Conservation (phyloP, 129 eudicot genomes). For the Tanacetum coccineum region DNA sequence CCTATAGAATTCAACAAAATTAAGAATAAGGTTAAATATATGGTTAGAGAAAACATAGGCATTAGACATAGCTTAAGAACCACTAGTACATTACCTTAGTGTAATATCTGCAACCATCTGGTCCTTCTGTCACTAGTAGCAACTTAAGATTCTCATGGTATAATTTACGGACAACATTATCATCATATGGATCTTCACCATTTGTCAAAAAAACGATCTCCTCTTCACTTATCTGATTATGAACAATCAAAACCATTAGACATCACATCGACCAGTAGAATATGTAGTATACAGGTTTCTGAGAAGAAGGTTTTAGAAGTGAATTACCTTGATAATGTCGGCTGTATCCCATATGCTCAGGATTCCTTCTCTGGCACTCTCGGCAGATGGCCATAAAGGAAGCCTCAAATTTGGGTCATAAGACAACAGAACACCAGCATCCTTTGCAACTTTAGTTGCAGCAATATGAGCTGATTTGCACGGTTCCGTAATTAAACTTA, state of each 20-base stretch:
- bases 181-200: constrained; percentile 95
- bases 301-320: neutral
- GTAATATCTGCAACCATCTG: constrained; percentile 95
- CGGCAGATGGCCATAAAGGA: constrained; percentile 95
- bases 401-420: constrained; percentile 97
- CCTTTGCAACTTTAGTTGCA: constrained; percentile 90
- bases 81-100: constrained; percentile 58
- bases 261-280: too few relatives aligned
- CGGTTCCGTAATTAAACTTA: constrained; percentile 95
- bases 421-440: constrained; percentile 88
- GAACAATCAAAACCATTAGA: constrained; percentile 14
- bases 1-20: constrained; percentile 39
- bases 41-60: constrained; percentile 15
- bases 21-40: constrained; percentile 2
- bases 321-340: constrained; percentile 76
- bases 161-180: constrained; percentile 82
- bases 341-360: constrained; percentile 97
- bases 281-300: neutral
- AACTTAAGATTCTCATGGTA: constrained; percentile 80
- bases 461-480: constrained; percentile 98
- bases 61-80: neutral
- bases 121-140: constrained; percentile 98
- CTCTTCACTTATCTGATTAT: constrained; percentile 80
- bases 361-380: constrained; percentile 93
- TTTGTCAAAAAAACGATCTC: constrained; percentile 80